A percentile compares a stretch with the other conserved stretches of the same genome.
Evolutionary conservation across 257 asterid species (phyloP).

Genomic region (Plantago elongata): DNA sequence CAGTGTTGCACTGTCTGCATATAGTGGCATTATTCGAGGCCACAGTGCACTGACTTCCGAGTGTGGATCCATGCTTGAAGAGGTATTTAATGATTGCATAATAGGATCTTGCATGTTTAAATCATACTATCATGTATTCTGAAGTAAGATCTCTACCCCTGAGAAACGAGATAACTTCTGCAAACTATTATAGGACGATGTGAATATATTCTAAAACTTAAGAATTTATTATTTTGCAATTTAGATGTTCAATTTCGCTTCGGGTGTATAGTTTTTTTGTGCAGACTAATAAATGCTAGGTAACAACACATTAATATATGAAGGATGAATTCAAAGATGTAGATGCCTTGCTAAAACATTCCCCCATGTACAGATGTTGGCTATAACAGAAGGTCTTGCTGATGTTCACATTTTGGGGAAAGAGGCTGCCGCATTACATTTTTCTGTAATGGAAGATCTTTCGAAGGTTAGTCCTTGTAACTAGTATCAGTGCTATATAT

Average conservation of each 20-base stretch:
- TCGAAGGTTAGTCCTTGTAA: constrained; percentile 54
- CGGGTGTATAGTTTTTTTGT: neutral
- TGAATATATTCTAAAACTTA: neutral
- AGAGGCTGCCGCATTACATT: constrained; percentile 86
- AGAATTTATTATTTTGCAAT: neutral
- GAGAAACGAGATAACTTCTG: neutral
- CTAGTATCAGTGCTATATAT: constrained; percentile 15
- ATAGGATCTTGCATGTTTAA: constrained; percentile 5
- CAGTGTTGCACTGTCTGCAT: constrained; percentile 75
- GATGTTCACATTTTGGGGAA: constrained; percentile 89
- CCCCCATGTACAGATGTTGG: constrained; percentile 64
- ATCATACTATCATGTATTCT: constrained; percentile 7
- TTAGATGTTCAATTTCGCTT: neutral
- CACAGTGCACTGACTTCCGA: constrained; percentile 94
- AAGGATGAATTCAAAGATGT: too few species aligned
- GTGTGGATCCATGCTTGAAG: constrained; percentile 99
- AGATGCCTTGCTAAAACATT: constrained; percentile 13
- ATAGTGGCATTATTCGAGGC: constrained; percentile 62
- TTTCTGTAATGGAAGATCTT: constrained; percentile 74
- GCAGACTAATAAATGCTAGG: neutral
- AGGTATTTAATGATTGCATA: constrained; percentile 43
- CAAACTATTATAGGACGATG: too few species aligned
- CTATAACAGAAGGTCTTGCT: constrained; percentile 89
- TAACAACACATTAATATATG: neutral
- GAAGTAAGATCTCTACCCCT: neutral